Percentiles rank a stretch among this genome's conserved stretches.
Conservation (phyloP, 2,329 filamentous ascomycete genomes). For the Neopestalotiopsis sp. region DNA sequence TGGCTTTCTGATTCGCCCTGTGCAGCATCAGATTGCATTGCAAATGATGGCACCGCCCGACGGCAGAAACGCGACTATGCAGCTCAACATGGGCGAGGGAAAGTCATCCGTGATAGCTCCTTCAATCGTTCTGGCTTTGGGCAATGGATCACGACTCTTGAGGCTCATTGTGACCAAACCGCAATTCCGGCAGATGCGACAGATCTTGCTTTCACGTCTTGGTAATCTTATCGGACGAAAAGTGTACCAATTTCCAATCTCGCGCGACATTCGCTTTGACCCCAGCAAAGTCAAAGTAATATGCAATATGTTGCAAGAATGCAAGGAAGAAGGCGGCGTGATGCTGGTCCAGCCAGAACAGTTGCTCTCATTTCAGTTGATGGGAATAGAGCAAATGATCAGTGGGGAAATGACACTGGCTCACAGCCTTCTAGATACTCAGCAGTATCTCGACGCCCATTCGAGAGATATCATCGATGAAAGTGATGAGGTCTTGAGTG, state of each 20-base stretch:
- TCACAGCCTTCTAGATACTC: constrained; percentile 40
- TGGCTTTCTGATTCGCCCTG: constrained; percentile 62
- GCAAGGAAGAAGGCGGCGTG: constrained; percentile 55
- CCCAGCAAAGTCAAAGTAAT: constrained; percentile 40
- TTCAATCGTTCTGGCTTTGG: constrained; percentile 60
- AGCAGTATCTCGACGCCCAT: constrained; percentile 48
- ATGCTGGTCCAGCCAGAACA: constrained; percentile 69
- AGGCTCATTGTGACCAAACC: constrained; percentile 67
- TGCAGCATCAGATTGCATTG: constrained; percentile 62
- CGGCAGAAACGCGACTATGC: constrained; percentile 44
- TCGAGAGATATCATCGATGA: constrained; percentile 67
- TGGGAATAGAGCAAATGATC: constrained; percentile 57
- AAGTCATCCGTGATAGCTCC: constrained; percentile 74
- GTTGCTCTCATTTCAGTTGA: constrained; percentile 66
- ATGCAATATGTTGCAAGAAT: constrained; percentile 45
- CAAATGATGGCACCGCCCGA: constrained; percentile 48
- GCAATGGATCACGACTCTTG: constrained; percentile 54
- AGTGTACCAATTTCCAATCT: constrained; percentile 46
- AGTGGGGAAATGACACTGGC: constrained; percentile 27
- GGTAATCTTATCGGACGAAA: constrained; percentile 60
- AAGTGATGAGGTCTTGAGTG: constrained; percentile 66
- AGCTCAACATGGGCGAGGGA: constrained; percentile 59
- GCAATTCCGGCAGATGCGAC: constrained; percentile 63
- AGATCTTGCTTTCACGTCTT: constrained; percentile 59
- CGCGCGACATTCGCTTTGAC: background rate